phyloP scores from a whole-genome alignment of 768 basidiomycete species.

The Trametes maxima region DNA sequence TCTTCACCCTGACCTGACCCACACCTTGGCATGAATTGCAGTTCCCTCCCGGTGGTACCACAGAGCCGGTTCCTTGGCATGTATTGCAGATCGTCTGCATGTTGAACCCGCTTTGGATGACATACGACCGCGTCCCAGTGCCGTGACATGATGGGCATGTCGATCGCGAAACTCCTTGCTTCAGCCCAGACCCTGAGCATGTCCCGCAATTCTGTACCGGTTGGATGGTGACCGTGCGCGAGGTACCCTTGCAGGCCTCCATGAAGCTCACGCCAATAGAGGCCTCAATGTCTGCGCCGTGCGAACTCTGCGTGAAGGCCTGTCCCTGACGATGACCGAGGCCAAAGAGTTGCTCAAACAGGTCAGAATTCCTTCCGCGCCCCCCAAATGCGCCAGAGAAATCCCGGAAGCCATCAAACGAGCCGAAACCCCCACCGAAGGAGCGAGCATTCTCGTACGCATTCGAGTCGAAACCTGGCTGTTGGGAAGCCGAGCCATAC shows the following conservation, averaged over 20 bases:
- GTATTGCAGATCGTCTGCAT: conserved; percentile 90
- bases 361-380: conserved; percentile 46
- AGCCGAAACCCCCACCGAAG: conserved; percentile 55
- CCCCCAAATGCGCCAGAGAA: conserved; percentile 63
- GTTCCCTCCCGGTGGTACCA: conserved; percentile 74
- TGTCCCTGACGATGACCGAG: conserved; percentile 46
- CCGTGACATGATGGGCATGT: conserved; percentile 84
- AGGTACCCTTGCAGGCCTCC: conserved; percentile 92
- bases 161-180: conserved; percentile 78
- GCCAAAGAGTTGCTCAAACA: conserved; percentile 85
- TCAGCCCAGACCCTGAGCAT: conserved; percentile 87
- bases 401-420: conserved; percentile 75
- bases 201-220: conserved; percentile 83
- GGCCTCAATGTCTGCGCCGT: conserved; percentile 84
- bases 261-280: conserved; percentile 79
- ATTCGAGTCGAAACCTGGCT: conserved; percentile 92
- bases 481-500: conserved; percentile 90
- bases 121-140: conserved; percentile 84
- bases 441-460: conserved; percentile 58
- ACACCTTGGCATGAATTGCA: conserved; percentile 84
- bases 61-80: conserved; percentile 82
- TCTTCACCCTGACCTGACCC: conserved; percentile 83
- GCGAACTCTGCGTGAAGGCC: conserved; percentile 43
- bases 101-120: conserved; percentile 92
- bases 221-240: conserved; percentile 70